phyloP scores from a whole-genome alignment of 139 green algal genomes.

The Chlorella sp. region DNA sequence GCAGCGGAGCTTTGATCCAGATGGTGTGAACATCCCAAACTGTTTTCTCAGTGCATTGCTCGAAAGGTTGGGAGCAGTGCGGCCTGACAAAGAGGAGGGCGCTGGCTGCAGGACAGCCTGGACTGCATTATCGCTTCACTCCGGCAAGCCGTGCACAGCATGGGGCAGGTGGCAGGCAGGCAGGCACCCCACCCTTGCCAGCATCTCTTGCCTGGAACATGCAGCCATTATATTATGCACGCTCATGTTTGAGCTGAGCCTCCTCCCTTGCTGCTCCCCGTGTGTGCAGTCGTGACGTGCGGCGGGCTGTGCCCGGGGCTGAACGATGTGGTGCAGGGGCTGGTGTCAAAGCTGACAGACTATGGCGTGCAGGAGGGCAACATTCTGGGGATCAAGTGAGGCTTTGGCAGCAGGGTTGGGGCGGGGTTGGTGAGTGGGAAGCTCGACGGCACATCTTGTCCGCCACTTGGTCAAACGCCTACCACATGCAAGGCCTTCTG shows the following conservation, averaged over 20 bases:
- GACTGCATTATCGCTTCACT: too few relatives aligned
- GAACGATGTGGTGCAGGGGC: constrained; percentile 95
- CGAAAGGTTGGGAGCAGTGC: too few relatives aligned
- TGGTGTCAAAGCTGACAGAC: constrained; percentile 89
- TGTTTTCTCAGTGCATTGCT: too few relatives aligned
- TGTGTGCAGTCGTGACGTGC: constrained; percentile 89
- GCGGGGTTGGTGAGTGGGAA: not conserved
- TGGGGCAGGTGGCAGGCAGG: too few relatives aligned
- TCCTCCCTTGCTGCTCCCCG: not conserved
- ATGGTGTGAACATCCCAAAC: not conserved
- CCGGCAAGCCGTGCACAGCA: too few relatives aligned
- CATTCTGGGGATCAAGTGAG: constrained; percentile 91
- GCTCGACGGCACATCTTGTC: not conserved
- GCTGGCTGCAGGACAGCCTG: too few relatives aligned
- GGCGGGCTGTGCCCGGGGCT: constrained; percentile 97
- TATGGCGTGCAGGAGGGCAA: constrained; percentile 92
- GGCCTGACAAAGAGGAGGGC: too few relatives aligned
- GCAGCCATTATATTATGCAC: too few relatives aligned
- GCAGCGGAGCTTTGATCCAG: not conserved
- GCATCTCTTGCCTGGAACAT: too few relatives aligned
- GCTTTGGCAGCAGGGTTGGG: not conserved
- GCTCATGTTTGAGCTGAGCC: not conserved
- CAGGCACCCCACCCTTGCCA: not conserved
- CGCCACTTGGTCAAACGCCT: too few relatives aligned
- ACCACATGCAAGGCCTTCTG: too few relatives aligned